These are phyloP conservation scores for Neckera pumila DNA, from an alignment of 225 moss, liverwort and hornwort species.

Conservation along the genomic window DNA sequence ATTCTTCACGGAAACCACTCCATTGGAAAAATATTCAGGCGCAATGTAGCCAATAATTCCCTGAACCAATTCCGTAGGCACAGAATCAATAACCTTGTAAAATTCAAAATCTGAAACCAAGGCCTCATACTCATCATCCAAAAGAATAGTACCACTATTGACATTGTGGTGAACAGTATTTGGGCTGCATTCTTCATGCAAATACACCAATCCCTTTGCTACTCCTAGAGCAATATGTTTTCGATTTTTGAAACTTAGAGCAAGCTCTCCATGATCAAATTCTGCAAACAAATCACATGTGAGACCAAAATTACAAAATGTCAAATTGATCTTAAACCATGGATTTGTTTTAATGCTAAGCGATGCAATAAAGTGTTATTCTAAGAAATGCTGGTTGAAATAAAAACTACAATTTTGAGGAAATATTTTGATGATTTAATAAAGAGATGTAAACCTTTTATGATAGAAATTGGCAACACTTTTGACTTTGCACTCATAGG, in stretches of 20 bases:
- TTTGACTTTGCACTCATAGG: not conserved
- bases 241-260: not conserved
- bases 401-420: not conserved
- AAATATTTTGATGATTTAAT: not conserved
- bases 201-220: not conserved
- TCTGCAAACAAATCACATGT: not conserved
- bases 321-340: not conserved
- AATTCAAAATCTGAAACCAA: not conserved
- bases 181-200: not conserved
- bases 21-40: not conserved
- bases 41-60: not conserved
- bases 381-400: not conserved
- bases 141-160: fast-evolving
- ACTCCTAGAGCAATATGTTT: not conserved
- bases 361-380: not conserved
- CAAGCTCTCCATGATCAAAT: not conserved
- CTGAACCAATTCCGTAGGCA: fast-evolving
- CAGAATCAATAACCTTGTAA: not conserved
- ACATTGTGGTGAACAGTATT: not conserved
- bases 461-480: not conserved
- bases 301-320: not conserved
- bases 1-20: fast-evolving
- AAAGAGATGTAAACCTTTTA: not conserved
- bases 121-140: not conserved
- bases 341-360: not conserved